Conservation (phyloP, 2,329 filamentous ascomycete species). For the Fusarium devonianum region DNA sequence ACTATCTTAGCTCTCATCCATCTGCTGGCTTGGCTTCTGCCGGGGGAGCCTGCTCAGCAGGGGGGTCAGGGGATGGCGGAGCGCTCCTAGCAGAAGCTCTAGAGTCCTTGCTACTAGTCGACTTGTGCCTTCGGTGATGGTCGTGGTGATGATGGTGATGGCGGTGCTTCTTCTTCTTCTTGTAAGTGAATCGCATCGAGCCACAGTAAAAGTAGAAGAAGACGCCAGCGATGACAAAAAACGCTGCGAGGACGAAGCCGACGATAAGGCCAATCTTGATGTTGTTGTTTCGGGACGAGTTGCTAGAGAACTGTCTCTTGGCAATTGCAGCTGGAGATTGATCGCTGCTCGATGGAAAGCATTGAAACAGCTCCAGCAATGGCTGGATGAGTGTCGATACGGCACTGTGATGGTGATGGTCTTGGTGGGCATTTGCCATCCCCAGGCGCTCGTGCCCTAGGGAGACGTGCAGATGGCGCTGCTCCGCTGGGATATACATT, state of each 20-base stretch:
- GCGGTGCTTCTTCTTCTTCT: constrained; percentile 34
- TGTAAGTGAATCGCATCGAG: constrained; percentile 47
- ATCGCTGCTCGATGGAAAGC: background rate
- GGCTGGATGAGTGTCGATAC: constrained; percentile 5
- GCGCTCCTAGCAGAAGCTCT: constrained; percentile 38
- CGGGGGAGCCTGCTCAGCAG: constrained; percentile 23
- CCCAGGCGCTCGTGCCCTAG: constrained; percentile 9
- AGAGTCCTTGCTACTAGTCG: constrained; percentile 45
- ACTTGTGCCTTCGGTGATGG: constrained; percentile 37
- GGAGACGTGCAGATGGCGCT: constrained; percentile 19
- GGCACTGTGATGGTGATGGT: constrained; percentile 8
- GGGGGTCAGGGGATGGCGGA: constrained; percentile 16
- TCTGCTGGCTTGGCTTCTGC: constrained; percentile 26
- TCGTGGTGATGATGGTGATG: constrained; percentile 7
- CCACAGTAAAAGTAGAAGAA: constrained; percentile 52
- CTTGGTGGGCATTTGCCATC: constrained; percentile 14
- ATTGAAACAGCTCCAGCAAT: constrained; percentile 12
- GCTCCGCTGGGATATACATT: constrained; percentile 45
- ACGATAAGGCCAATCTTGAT: constrained; percentile 54
- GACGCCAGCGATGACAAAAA: constrained; percentile 46
- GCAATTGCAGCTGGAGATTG: background rate
- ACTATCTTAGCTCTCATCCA: constrained; percentile 10
- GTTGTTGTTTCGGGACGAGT: constrained; percentile 46
- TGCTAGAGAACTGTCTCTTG: constrained; percentile 41
- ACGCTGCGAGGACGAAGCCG: constrained; percentile 51